A percentile compares a stretch with the other conserved stretches of the same genome.
Conservation (phyloP, 2,329 filamentous ascomycete genomes). For the Cadophora malorum region DNA sequence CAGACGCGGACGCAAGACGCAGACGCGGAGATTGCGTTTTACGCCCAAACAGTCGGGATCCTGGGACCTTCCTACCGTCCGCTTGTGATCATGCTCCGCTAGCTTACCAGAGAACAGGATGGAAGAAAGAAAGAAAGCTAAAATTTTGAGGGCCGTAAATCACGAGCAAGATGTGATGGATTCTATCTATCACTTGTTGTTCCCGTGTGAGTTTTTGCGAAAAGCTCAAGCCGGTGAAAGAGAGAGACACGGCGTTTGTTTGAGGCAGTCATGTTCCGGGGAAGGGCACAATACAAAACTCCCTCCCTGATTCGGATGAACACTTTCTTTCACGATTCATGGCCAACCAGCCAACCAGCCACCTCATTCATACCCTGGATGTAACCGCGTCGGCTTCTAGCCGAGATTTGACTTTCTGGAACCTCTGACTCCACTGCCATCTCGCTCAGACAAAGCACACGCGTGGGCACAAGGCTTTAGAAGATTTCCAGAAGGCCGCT, state of each 20-base stretch:
- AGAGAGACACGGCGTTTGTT: neutral
- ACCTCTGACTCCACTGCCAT: neutral
- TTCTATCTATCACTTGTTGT: neutral
- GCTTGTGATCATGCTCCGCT: neutral
- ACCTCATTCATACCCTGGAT: neutral
- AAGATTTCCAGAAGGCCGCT: constrained; percentile 20
- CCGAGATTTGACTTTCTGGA: constrained; percentile 13
- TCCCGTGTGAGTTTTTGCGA: neutral
- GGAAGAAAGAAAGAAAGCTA: neutral
- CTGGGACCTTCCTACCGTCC: neutral
- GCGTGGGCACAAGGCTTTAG: neutral
- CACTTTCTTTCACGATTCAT: constrained; percentile 1
- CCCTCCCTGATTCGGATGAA: constrained; percentile 9
- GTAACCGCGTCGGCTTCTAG: constrained; percentile 10
- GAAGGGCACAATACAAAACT: neutral
- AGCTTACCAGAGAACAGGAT: neutral
- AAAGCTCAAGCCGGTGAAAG: neutral
- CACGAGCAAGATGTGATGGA: neutral
- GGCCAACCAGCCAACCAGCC: neutral
- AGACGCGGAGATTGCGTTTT: constrained; percentile 17
- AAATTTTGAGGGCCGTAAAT: no score
- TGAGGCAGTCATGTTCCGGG: neutral
- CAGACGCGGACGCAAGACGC: neutral
- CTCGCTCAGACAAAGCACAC: neutral
- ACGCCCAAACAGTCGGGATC: constrained; percentile 9